Conservation (phyloP, 805 yeast genomes). For the Metschnikowia kofuensis region DNA sequence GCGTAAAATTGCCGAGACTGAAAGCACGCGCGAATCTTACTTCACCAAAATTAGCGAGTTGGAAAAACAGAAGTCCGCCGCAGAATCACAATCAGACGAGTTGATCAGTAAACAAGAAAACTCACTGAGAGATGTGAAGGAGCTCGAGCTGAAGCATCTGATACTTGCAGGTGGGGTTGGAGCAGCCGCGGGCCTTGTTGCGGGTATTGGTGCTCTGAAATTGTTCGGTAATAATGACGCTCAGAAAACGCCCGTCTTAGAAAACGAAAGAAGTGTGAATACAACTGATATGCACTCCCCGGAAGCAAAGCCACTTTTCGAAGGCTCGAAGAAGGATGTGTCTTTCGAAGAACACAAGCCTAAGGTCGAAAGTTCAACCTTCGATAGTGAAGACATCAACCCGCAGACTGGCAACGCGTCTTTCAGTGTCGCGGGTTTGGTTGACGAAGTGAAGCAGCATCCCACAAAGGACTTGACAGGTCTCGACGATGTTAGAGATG, state of each 20-base stretch:
- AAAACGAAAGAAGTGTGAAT: too few species aligned
- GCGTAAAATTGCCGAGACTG: slow-evolving; percentile 25
- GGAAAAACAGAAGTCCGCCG: slow-evolving; percentile 16
- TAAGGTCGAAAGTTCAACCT: background rate
- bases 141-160: slow-evolving; percentile 9
- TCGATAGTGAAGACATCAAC: background rate
- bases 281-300: too few species aligned
- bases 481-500: background rate
- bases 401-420: background rate
- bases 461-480: slow-evolving; percentile 31
- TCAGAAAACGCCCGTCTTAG: background rate
- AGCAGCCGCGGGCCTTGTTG: slow-evolving; percentile 8
- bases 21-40: slow-evolving; percentile 21
- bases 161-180: slow-evolving; percentile 7
- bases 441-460: slow-evolving; percentile 26
- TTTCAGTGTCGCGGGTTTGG: slow-evolving; percentile 4
- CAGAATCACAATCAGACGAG: slow-evolving; percentile 7
- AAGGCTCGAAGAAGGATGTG: background rate
- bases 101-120: slow-evolving; percentile 7
- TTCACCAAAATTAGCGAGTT: slow-evolving; percentile 22
- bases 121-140: slow-evolving; percentile 1
- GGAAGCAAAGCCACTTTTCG: background rate
- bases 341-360: background rate
- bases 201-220: slow-evolving; percentile 5
- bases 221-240: background rate